Evolutionary conservation across 1,139 yeast genomes (phyloP), one percentile per base, ranked within the genome.

Genomic region (Taiozyma onychis): DNA sequence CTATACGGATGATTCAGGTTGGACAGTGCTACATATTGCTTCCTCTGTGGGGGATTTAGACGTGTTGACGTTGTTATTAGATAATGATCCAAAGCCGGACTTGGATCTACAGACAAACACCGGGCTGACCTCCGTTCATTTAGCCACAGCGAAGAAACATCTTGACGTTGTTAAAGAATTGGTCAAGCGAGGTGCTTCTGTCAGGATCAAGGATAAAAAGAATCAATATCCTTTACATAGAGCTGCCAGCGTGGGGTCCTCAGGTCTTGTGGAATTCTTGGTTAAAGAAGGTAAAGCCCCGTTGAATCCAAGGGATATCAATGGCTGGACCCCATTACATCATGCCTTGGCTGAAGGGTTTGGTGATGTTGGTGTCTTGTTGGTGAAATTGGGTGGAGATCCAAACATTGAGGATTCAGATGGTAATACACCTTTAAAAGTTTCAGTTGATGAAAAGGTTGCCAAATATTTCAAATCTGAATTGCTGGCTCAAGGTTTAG

Each of bases 271-370:
- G 27, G 69, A 74, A 48, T 63, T 75, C 35, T 64, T 85, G 44
- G 76, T 80, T 4, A 72, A 76, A n/a, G 69, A 73, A 9, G 78
- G 80, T 13, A 77, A 77, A 48, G 80, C 85, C 3, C 86, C 88
- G 21, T 64, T 90, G 28, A 88, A 89, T 61, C 74, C 82, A 6
- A 76, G 78, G 43, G 98, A 91, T 63, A 59, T 61, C 21, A 75
- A 77, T 48, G 95, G 96, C 0, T 88, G 95, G 91, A 87, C 96
- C 0, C 83, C 96, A 0, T 66, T 91, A 57, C 96, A 89, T 66
- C 96, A 89, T 66, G 97, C 98, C 0, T 69, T 87, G 49, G 93
- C 97, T 0, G 99, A 91, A 65, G 97, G 97, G 0, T 85, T 85
- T 62, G 91, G 85, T 2, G 97, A 88, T 52, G 80, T 81, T 9